Base-by-base conservation (phyloP, 2,329 filamentous ascomycete genomes). In the Penicillium sp. region DNA sequence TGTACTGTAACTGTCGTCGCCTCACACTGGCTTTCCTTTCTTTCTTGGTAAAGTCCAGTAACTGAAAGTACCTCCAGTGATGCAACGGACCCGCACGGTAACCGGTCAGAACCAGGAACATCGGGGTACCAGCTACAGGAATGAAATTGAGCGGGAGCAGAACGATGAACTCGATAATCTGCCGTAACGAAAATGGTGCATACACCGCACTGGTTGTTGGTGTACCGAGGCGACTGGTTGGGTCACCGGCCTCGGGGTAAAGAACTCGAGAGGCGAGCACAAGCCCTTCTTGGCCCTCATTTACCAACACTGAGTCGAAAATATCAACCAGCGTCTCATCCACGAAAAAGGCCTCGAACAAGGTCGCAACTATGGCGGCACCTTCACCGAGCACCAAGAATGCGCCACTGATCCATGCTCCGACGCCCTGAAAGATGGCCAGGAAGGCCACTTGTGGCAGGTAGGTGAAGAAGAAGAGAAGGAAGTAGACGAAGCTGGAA, bases 371-470 rank as follows among this genome's bases (percentile, higher is more conserved):
- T 36, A 85, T 74, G 1, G 80, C 78, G 3, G 79, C 77, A 8
- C 79, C 80, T 65, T 84, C 79, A 8, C 78, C 80, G 2, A 98
- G 76, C 0, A 95, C 87, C 38, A 97, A 75, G 52, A 97, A 84
- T 0, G 87, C 82, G 2, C 86, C 89, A 59, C 89, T 96, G 47
- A 95, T 71, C 87, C 89, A 95, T n/a, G 93, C 93, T 24, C 84
- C 84, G 49, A 82, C 70, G 18, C 86, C 86, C 60, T 97, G 90
- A 66, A 96, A 97, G 56, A 97, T 80, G 13, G 86, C 84, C 18
- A 98, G 78, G 60, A 98, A 87, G 1, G 87, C 87, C 46, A 89
- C 89, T 65, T 97, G 88, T 0, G 91, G 91, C 2, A 96, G 71
- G 58, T 95, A 97, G 0, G 88, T 77, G 68, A 93, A 94, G 10